Percentiles rank a stretch among this genome's conserved stretches.
phyloP scores from a whole-genome alignment of 306 rosid genomes.

The Cicer yamashitae region DNA sequence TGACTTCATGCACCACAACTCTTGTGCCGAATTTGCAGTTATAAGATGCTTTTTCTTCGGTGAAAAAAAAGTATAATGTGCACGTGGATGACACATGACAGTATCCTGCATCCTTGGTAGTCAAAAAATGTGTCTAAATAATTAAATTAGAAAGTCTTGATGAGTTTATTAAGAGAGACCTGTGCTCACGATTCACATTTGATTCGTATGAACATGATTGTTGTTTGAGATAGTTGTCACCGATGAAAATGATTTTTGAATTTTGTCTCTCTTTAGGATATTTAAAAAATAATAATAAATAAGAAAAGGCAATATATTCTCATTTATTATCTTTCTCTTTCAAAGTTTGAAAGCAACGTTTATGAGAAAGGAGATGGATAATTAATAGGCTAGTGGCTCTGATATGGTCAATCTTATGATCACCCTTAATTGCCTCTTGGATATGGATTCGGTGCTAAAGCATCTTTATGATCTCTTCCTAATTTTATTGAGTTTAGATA shows the following conservation, averaged over 20 bases:
- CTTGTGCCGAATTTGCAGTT: slow-evolving; percentile 43
- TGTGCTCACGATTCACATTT: slow-evolving; percentile 34
- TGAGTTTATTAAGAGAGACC: slow-evolving; percentile 22
- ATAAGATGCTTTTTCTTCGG: slow-evolving; percentile 48
- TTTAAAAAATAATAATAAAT: slow-evolving; percentile 5
- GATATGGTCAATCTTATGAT: slow-evolving; percentile 51
- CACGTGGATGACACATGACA: slow-evolving; percentile 49
- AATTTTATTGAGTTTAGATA: background rate
- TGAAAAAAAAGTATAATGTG: slow-evolving; percentile 23
- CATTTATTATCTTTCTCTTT: background rate
- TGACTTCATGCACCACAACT: slow-evolving; percentile 8
- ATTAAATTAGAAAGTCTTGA: slow-evolving; percentile 24
- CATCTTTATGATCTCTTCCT: slow-evolving; percentile 38
- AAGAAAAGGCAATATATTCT: slow-evolving; percentile 27
- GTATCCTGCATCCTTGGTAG: slow-evolving; percentile 41
- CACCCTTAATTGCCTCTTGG: slow-evolving; percentile 27
- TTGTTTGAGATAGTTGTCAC: slow-evolving; percentile 43
- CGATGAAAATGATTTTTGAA: slow-evolving; percentile 37
- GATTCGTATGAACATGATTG: slow-evolving; percentile 41
- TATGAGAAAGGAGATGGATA: slow-evolving; percentile 26
- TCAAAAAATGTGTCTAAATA: slow-evolving; percentile 42
- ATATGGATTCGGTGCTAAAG: slow-evolving; percentile 51
- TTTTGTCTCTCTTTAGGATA: slow-evolving; percentile 13
- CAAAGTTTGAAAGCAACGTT: background rate
- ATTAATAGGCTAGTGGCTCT: slow-evolving; percentile 43